Percentiles rank a stretch among this genome's conserved stretches.
Evolutionary conservation across 2,329 filamentous ascomycete species (phyloP).

Genomic region (Calonectria naviculata): DNA sequence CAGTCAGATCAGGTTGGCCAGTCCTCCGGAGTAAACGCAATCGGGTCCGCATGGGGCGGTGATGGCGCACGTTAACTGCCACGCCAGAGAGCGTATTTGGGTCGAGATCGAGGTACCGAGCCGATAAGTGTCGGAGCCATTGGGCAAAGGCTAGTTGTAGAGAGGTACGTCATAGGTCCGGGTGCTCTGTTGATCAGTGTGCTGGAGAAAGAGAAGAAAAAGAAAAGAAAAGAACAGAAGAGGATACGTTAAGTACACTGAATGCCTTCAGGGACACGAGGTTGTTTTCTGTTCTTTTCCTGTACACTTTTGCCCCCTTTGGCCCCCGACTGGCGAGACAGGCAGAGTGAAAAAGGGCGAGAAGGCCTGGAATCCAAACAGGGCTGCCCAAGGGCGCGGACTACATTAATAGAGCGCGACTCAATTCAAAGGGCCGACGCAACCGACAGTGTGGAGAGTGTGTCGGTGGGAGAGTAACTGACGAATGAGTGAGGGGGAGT

Average conservation of each 20-base stretch:
- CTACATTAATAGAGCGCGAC: constrained; percentile 38
- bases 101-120: not conserved
- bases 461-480: not conserved
- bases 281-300: no score
- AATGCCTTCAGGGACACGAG: no score
- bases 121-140: not conserved
- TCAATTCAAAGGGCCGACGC: constrained; percentile 4
- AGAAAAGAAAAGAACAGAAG: not conserved
- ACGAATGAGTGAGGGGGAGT: constrained; percentile 2
- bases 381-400: constrained; percentile 32
- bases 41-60: constrained; percentile 1
- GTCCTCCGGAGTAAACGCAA: constrained; percentile 1
- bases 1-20: constrained; percentile 2
- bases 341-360: not conserved
- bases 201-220: no score
- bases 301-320: no score
- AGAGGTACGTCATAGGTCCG: not conserved
- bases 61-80: constrained; percentile 1
- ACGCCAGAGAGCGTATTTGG: not conserved
- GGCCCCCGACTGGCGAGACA: no score
- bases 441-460: constrained; percentile 6
- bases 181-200: not conserved
- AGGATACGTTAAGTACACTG: not conserved
- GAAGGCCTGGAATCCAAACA: constrained; percentile 3
- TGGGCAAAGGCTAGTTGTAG: no score